Base-by-base conservation (phyloP, 257 asterid genomes). In the Ballota nigra region DNA sequence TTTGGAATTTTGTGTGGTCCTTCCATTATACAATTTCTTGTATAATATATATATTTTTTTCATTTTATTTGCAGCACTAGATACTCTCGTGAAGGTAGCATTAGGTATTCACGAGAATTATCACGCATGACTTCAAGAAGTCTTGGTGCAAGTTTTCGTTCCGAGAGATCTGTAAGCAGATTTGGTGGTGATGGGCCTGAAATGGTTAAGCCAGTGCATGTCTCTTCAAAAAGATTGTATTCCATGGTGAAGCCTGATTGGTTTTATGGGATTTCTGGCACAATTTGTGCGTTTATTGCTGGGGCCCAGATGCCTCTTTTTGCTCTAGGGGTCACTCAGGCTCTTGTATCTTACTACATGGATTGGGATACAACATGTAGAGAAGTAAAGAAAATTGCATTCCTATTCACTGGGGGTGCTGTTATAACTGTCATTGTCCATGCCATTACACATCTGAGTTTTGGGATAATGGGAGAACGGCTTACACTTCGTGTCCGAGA, bases 301-400 rank as follows among this genome's bases (percentile, higher is more conserved):
- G 99, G 99, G 9, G 93, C 99, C 28, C 99, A 88, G 75, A 87
- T 89, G 93, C 99, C 99, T 13, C 93, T 95, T 4, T 95, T 95
- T 43, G 99, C 98, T 16, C 85, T 95, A 2, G 99, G 99, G 13
- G 97, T 95, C 69, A 86, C 98, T 69, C 96, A 95, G 75, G 98
- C 99, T 66, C 98, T 95, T 15, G 97, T 89, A 7, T 89, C 99
- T 53, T 95, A 86, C 81, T 95, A 95, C 88, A 88, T 92, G 99
- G 99, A 92, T 28, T 95, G 99, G 99, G 95, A 87, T 20, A 89
- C 96, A 1, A 94, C 99, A 43, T 85, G 86, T 7, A 85, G 82
- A 6, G 97, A 89, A 83, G 92, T 95, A 23, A 92, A 76, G 85
- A 95, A 89, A 83, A 92, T 89, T 22, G 77, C 92, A 15, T 73